Conservation (phyloP, 331 rosid genomes). For the Erythrophleum ivorense region DNA sequence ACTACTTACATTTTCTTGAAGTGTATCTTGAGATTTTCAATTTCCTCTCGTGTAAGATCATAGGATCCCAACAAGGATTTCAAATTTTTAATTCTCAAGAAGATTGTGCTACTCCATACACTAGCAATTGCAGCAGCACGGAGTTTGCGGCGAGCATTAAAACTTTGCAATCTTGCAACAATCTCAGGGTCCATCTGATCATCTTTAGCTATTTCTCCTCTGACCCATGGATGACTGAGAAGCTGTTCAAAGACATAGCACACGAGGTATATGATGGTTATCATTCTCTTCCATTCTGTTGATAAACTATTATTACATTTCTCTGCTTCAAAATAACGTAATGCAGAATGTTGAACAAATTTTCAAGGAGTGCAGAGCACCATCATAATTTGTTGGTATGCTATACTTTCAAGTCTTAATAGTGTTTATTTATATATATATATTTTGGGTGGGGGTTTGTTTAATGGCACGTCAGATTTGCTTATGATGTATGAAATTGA, state of each 20-base stretch:
- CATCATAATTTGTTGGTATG: not conserved
- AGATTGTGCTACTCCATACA: constrained; percentile 74
- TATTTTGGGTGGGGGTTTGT: not conserved
- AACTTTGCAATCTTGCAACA: constrained; percentile 79
- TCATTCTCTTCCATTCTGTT: constrained; percentile 8
- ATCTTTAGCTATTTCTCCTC: constrained; percentile 77
- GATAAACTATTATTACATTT: not conserved
- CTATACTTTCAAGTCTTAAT: not conserved
- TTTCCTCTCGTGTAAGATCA: constrained; percentile 74
- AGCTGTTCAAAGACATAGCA: constrained; percentile 55
- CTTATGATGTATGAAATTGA: not conserved
- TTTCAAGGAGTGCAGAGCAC: not conserved
- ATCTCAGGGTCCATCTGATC: constrained; percentile 89
- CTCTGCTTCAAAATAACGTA: constrained; percentile 12
- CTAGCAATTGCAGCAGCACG: constrained; percentile 95
- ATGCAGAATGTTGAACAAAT: not conserved
- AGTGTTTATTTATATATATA: not conserved
- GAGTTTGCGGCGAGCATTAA: constrained; percentile 88
- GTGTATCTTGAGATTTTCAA: constrained; percentile 68
- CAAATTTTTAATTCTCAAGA: constrained; percentile 78
- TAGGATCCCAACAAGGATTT: constrained; percentile 75
- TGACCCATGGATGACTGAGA: constrained; percentile 87
- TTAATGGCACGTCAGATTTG: not conserved
- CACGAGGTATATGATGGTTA: not conserved
- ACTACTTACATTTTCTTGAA: constrained; percentile 78